phyloP scores from a whole-genome alignment of 208 protist genomes.

The Crithidia bombi region DNA sequence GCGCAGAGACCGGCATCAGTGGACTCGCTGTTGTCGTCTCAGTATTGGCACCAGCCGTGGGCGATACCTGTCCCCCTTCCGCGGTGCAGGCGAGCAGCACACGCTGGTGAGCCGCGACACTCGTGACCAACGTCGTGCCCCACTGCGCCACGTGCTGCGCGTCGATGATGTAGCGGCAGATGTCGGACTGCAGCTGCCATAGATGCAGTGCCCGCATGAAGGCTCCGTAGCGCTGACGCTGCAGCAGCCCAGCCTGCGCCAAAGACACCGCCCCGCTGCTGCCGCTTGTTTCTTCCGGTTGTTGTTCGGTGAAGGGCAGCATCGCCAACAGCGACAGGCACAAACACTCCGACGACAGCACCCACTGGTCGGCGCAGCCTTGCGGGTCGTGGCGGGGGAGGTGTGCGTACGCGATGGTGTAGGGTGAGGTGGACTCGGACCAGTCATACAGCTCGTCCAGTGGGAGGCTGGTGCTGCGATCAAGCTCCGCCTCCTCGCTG shows the following conservation, averaged over 20 bases:
- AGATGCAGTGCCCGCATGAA: conserved; percentile 27
- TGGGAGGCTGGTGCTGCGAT: neutral
- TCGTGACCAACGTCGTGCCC: conserved; percentile 21
- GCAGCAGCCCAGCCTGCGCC: conserved; percentile 3
- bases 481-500: conserved; percentile 1
- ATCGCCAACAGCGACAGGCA: conserved; percentile 31
- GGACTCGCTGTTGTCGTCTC: neutral
- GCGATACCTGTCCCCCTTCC: neutral
- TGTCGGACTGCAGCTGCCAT: conserved; percentile 25
- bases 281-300: neutral
- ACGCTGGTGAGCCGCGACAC: conserved; percentile 10
- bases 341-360: conserved; percentile 38
- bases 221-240: conserved; percentile 34
- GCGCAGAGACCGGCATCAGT: neutral
- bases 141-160: conserved; percentile 21
- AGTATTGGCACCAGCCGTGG: neutral
- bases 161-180: conserved; percentile 30
- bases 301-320: conserved; percentile 33
- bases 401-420: conserved; percentile 12
- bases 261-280: neutral
- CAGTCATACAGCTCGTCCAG: conserved; percentile 3
- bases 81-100: conserved; percentile 13
- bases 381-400: conserved; percentile 28
- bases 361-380: conserved; percentile 29
- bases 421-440: conserved; percentile 1